Conservation (phyloP, 192 early-diverging fungal species). For the Coemansia sp. region DNA sequence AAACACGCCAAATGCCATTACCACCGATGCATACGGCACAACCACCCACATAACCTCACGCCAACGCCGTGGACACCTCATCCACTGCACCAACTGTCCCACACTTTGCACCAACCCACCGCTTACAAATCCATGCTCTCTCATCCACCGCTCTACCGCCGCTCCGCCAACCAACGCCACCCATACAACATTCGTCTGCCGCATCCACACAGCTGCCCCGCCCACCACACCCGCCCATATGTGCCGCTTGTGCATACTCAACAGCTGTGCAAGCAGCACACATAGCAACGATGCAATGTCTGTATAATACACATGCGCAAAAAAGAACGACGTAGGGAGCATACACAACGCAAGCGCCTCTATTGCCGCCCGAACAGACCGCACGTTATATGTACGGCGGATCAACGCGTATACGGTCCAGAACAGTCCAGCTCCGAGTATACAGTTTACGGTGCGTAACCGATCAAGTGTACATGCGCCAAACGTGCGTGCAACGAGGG, state of each 20-base stretch:
- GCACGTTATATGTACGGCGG: constrained; percentile 12
- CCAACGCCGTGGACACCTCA: not conserved
- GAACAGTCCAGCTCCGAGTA: constrained; percentile 61
- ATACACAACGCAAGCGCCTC: constrained; percentile 57
- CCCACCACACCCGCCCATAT: constrained; percentile 60
- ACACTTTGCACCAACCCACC: not conserved
- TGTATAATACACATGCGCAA: constrained; percentile 88
- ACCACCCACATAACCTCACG: not conserved
- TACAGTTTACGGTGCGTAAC: constrained; percentile 68
- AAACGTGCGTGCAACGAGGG: constrained; percentile 4
- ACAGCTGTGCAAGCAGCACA: constrained; percentile 66
- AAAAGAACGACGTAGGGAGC: constrained; percentile 85
- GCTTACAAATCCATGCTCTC: not conserved
- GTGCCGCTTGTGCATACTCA: constrained; percentile 55
- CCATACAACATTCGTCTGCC: constrained; percentile 96
- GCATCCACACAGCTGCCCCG: constrained; percentile 61
- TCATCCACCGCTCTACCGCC: constrained; percentile 24
- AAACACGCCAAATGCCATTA: constrained; percentile 63
- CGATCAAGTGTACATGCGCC: constrained; percentile 39
- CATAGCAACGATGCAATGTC: constrained; percentile 83
- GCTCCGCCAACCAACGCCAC: constrained; percentile 59
- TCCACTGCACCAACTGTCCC: constrained; percentile 17
- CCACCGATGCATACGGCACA: constrained; percentile 24
- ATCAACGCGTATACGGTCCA: constrained; percentile 50
- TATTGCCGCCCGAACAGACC: constrained; percentile 4